These are phyloP conservation scores for Capsicum chinense DNA, from an alignment of 257 asterid species.

Conservation along the genomic window DNA sequence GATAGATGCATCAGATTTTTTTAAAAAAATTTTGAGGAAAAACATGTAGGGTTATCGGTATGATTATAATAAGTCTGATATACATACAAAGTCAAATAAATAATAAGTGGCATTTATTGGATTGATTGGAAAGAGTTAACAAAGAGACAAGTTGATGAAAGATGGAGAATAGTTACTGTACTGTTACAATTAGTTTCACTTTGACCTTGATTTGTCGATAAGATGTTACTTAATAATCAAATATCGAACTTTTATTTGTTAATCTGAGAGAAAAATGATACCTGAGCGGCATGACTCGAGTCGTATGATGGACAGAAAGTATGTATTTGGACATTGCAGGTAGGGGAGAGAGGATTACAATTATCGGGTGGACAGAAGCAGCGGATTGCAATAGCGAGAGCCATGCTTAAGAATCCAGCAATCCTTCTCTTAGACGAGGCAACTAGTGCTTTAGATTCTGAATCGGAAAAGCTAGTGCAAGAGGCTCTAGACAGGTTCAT, in stretches of 20 bases:
- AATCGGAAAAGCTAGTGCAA: conserved; percentile 88
- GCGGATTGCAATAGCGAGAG: conserved; percentile 88
- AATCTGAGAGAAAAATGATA: not conserved
- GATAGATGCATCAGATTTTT: not conserved
- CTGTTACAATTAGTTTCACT: not conserved
- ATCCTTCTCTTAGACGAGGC: conserved; percentile 86
- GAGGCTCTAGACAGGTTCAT: conserved; percentile 91
- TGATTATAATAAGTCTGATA: not conserved
- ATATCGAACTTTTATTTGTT: conserved; percentile 3
- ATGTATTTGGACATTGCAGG: conserved; percentile 43
- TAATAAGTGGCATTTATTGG: not conserved
- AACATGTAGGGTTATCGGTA: conserved; percentile 5
- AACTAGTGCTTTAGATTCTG: conserved; percentile 87
- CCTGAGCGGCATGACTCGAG: not conserved
- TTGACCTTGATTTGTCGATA: conserved; percentile 4
- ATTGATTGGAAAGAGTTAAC: not conserved
- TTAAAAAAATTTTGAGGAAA: not conserved
- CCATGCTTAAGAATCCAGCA: conserved; percentile 86
- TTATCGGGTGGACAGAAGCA: conserved; percentile 95
- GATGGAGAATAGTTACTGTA: not conserved
- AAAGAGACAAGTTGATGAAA: not conserved
- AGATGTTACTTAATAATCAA: not conserved
- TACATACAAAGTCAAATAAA: not conserved
- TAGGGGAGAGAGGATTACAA: conserved; percentile 89
- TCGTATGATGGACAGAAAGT: not conserved